phyloP scores from a whole-genome alignment of 2,329 filamentous ascomycete genomes.

The Penicillium sp. region DNA sequence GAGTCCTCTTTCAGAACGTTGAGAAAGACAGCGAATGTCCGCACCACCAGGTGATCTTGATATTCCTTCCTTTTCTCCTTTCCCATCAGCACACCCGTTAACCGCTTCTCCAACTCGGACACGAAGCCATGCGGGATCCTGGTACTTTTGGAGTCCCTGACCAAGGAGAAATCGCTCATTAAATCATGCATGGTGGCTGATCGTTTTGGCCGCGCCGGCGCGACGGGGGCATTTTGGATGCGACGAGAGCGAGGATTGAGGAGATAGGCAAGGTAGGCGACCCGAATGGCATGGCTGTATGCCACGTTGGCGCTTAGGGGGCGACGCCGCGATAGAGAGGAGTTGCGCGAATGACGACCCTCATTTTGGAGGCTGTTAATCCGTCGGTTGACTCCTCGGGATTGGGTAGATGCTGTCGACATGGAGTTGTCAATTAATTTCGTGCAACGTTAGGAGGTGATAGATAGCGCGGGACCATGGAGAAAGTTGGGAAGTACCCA shows the following conservation, averaged over 20 bases:
- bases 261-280: slow-evolving; percentile 88
- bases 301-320: slow-evolving; percentile 67
- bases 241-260: slow-evolving; percentile 86
- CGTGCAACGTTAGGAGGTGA: slow-evolving; percentile 23
- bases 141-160: slow-evolving; percentile 67
- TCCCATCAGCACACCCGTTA: slow-evolving; percentile 76
- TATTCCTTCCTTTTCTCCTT: slow-evolving; percentile 83
- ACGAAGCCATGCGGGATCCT: slow-evolving; percentile 71
- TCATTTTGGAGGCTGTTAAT: slow-evolving; percentile 49
- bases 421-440: slow-evolving; percentile 36
- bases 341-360: slow-evolving; percentile 41
- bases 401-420: slow-evolving; percentile 48
- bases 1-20: slow-evolving; percentile 86
- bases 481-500: slow-evolving; percentile 25
- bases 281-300: slow-evolving; percentile 85
- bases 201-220: slow-evolving; percentile 65
- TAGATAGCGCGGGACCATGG: slow-evolving; percentile 35
- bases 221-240: slow-evolving; percentile 74
- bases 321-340: slow-evolving; percentile 43
- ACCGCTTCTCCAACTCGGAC: slow-evolving; percentile 69
- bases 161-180: slow-evolving; percentile 77
- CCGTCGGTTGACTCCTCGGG: slow-evolving; percentile 47
- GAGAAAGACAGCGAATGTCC: slow-evolving; percentile 91
- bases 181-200: slow-evolving; percentile 75
- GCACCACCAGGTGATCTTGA: slow-evolving; percentile 84